Evolutionary conservation across 2,329 filamentous ascomycete species (phyloP).

Genomic region (Aspergillus spinulosporus): DNA sequence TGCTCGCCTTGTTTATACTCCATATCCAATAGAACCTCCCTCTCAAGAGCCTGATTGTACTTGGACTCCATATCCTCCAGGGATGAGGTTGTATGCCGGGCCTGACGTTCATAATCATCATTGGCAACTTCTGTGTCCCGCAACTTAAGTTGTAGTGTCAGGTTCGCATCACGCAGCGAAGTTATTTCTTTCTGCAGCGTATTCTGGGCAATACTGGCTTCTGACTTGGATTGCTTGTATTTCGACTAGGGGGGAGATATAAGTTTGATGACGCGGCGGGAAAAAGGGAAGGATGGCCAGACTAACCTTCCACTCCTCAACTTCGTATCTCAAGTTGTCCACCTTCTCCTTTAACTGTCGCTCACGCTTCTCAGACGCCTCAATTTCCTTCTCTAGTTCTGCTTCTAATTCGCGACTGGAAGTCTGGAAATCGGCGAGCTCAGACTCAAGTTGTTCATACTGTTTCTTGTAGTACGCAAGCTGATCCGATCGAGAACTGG

Average conservation of each 20-base stretch:
- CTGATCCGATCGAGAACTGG: slow-evolving; percentile 64
- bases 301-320: slow-evolving; percentile 94
- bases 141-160: slow-evolving; percentile 76
- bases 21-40: slow-evolving; percentile 89
- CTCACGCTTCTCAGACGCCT: slow-evolving; percentile 91
- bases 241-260: slow-evolving; percentile 64
- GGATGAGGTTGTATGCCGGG: slow-evolving; percentile 90
- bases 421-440: slow-evolving; percentile 89
- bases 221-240: slow-evolving; percentile 90
- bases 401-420: slow-evolving; percentile 92
- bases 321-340: slow-evolving; percentile 80
- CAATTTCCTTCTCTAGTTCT: slow-evolving; percentile 93
- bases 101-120: slow-evolving; percentile 96
- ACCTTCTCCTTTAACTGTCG: slow-evolving; percentile 81
- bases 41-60: slow-evolving; percentile 91
- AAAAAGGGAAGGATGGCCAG: not conserved
- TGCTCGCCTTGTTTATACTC: slow-evolving; percentile 89
- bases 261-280: not conserved
- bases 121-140: slow-evolving; percentile 97
- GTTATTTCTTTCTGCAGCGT: slow-evolving; percentile 94
- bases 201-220: slow-evolving; percentile 82
- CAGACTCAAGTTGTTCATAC: slow-evolving; percentile 87
- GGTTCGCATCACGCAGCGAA: slow-evolving; percentile 77
- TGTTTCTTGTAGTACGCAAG: slow-evolving; percentile 94
- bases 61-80: slow-evolving; percentile 97